A percentile compares a stretch with the other conserved stretches of the same genome.
Conservation (phyloP, 805 yeast genomes). For the Torulaspora maleeae region DNA sequence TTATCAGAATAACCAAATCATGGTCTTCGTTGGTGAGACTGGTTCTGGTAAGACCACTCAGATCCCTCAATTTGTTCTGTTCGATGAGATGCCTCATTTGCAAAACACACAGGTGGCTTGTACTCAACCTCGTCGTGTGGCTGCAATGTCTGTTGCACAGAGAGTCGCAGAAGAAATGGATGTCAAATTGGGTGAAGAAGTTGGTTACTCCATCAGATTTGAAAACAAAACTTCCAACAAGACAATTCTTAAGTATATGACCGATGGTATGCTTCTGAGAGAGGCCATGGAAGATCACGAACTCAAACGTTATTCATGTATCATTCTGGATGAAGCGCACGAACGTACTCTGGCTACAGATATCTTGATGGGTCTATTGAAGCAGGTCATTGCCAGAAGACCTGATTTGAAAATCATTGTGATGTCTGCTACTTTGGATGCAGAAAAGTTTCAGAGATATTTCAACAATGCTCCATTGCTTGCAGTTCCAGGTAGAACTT, state of each 20-base stretch:
- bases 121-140: constrained; percentile 96
- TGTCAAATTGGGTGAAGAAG: constrained; percentile 86
- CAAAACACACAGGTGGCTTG: constrained; percentile 85
- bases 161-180: constrained; percentile 98
- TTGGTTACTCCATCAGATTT: constrained; percentile 91
- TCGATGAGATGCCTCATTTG: constrained; percentile 88
- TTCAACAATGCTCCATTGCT: constrained; percentile 88
- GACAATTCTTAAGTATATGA: constrained; percentile 90
- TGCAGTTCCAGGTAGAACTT: constrained; percentile 97
- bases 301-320: constrained; percentile 74
- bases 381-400: constrained; percentile 73
- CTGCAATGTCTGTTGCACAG: constrained; percentile 97
- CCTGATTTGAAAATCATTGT: constrained; percentile 86
- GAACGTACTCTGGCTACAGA: constrained; percentile 96
- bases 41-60: constrained; percentile 99
- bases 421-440: constrained; percentile 98
- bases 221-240: constrained; percentile 79
- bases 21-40: constrained; percentile 98
- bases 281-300: constrained; percentile 97
- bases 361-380: constrained; percentile 90
- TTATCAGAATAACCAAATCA: constrained; percentile 83
- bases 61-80: constrained; percentile 89
- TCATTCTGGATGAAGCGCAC: constrained; percentile 95
- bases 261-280: constrained; percentile 96
- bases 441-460: constrained; percentile 88